Conservation (phyloP, 352 stramenopile genomes). For the Elongisporangium anandrum region DNA sequence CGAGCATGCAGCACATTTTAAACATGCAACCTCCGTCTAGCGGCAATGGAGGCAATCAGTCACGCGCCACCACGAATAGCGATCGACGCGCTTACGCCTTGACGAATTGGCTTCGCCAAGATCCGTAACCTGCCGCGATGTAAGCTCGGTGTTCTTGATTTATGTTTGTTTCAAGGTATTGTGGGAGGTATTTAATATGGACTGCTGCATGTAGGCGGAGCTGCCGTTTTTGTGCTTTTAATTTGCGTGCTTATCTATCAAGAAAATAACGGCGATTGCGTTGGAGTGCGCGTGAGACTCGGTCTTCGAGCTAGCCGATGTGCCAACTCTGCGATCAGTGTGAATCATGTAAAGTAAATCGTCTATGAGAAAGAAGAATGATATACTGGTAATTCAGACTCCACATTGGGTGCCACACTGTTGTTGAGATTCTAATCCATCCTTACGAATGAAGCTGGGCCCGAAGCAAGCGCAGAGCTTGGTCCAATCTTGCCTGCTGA, state of each 20-base stretch:
- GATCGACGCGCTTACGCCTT: conserved; percentile 56
- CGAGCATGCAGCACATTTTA: conserved; percentile 50
- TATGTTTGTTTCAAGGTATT: conserved; percentile 1
- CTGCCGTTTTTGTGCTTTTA: background rate
- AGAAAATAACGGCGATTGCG: background rate
- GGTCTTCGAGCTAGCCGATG: too few relatives aligned
- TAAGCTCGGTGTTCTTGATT: conserved; percentile 1
- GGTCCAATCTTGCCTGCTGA: conserved; percentile 12
- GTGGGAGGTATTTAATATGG: background rate
- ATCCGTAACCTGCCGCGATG: background rate
- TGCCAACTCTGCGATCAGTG: too few relatives aligned
- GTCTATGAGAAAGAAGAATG: too few relatives aligned
- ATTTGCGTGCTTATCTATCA: background rate
- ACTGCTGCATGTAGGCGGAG: background rate
- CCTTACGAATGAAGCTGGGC: conserved; percentile 1
- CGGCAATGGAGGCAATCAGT: conserved; percentile 15
- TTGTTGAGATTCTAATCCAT: too few relatives aligned
- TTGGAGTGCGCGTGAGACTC: too few relatives aligned
- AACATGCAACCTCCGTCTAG: conserved; percentile 23
- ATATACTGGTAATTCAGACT: too few relatives aligned
- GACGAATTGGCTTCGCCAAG: conserved; percentile 66
- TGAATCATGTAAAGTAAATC: too few relatives aligned
- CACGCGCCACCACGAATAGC: conserved; percentile 12
- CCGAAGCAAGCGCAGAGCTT: conserved; percentile 7
- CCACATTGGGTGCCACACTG: too few relatives aligned